Percentiles rank a stretch among this genome's conserved stretches.
phyloP scores from a whole-genome alignment of 176 grass and related monocot species.

The Oryza brachyantha region DNA sequence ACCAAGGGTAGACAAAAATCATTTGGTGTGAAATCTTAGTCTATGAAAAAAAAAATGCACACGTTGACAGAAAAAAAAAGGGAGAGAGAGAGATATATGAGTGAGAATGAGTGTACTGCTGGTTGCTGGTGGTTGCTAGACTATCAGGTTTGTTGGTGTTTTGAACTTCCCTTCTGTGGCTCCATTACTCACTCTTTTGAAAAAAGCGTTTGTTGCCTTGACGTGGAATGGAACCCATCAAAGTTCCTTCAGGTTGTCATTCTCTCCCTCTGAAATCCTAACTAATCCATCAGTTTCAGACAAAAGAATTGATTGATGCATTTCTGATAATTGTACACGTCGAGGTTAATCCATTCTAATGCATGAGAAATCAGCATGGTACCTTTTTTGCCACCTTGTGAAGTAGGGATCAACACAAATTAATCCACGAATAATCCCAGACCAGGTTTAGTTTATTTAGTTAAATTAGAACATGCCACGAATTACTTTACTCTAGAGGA shows the following conservation, averaged over 20 bases:
- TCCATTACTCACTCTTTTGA: not conserved
- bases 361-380: not conserved
- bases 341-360: not conserved
- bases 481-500: no score
- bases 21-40: constrained; percentile 28
- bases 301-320: not conserved
- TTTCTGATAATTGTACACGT: not conserved
- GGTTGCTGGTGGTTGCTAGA: constrained; percentile 5
- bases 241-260: no score
- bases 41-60: not conserved
- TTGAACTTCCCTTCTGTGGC: not conserved
- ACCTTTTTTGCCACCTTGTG: not conserved
- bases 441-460: no score
- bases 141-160: constrained; percentile 23
- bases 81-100: no score
- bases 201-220: not conserved
- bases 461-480: no score
- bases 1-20: not conserved
- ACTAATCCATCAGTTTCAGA: not conserved
- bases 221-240: no score
- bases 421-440: no score
- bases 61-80: not conserved
- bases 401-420: no score
- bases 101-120: not conserved
- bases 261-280: not conserved